phyloP scores from a whole-genome alignment of 176 grass and related monocot species.

The Triticum urartu region DNA sequence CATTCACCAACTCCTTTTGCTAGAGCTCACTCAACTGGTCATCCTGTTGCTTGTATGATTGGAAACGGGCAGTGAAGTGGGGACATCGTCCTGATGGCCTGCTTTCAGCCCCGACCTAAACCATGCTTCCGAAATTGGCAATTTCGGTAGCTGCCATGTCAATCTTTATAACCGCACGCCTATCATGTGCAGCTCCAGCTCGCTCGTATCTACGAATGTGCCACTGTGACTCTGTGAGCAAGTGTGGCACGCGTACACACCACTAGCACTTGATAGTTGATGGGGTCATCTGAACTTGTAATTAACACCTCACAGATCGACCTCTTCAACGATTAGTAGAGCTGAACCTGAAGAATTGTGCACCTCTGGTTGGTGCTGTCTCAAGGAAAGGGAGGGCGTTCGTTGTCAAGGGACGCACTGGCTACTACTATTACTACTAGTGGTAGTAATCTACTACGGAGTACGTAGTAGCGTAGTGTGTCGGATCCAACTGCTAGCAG shows the following conservation, averaged over 20 bases:
- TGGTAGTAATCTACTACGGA: too few species aligned
- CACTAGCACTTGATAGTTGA: neutral
- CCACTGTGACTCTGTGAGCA: slow-evolving; percentile 6
- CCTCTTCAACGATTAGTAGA: neutral
- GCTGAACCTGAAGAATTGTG: neutral
- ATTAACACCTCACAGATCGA: neutral
- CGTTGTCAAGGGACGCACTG: neutral
- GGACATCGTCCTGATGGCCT: slow-evolving; percentile 19
- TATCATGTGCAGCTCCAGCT: neutral
- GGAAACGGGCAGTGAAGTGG: neutral
- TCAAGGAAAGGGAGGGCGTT: neutral
- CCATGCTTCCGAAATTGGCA: slow-evolving; percentile 43
- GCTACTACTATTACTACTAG: neutral
- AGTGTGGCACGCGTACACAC: neutral
- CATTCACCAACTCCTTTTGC: neutral
- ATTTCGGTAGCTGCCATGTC: slow-evolving; percentile 22
- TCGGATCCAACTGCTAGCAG: neutral
- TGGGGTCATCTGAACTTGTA: neutral
- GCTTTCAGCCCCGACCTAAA: slow-evolving; percentile 45
- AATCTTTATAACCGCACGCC: neutral
- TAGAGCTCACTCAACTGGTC: too few species aligned
- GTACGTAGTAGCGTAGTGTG: neutral
- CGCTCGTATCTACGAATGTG: neutral
- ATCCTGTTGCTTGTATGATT: too few species aligned
- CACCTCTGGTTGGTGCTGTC: neutral